phyloP scores from a whole-genome alignment of 2,329 filamentous ascomycete species.

The Colletotrichum tabaci region DNA sequence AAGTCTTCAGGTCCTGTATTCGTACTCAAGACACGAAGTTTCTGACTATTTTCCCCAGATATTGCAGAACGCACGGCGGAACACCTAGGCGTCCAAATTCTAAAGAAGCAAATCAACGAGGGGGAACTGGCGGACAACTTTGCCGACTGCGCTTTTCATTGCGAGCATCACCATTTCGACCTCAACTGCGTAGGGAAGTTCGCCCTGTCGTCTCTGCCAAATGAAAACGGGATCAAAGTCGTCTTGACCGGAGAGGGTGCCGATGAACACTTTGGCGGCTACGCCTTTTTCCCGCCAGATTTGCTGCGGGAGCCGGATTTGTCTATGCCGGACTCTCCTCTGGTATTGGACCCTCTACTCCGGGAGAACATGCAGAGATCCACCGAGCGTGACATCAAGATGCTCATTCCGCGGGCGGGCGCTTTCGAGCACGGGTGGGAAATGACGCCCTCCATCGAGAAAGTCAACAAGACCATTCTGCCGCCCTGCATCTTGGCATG shows the following conservation, averaged over 20 bases:
- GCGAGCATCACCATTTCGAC: slow-evolving; percentile 56
- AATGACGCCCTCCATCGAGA: background rate
- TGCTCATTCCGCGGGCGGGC: background rate
- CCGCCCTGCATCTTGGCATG: slow-evolving; percentile 4
- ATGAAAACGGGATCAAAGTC: slow-evolving; percentile 64
- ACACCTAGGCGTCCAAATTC: slow-evolving; percentile 49
- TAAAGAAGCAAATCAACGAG: slow-evolving; percentile 48
- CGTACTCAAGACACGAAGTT: background rate
- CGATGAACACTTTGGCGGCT: slow-evolving; percentile 70
- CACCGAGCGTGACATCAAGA: slow-evolving; percentile 7
- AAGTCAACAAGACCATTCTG: slow-evolving; percentile 11
- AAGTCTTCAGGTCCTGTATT: background rate
- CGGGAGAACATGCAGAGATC: slow-evolving; percentile 20
- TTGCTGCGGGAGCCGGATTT: slow-evolving; percentile 64
- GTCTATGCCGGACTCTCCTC: slow-evolving; percentile 48
- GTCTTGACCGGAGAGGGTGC: slow-evolving; percentile 67
- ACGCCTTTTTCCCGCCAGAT: slow-evolving; percentile 61
- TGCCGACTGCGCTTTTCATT: slow-evolving; percentile 49
- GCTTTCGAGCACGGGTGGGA: slow-evolving; percentile 14
- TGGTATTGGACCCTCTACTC: background rate
- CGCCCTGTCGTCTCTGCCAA: slow-evolving; percentile 61
- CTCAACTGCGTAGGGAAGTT: slow-evolving; percentile 68
- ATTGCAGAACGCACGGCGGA: slow-evolving; percentile 13
- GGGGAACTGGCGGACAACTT: slow-evolving; percentile 48
- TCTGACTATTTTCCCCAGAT: background rate